A percentile compares a stretch with the other conserved stretches of the same genome.
Conservation (phyloP, 2,329 filamentous ascomycete species). For the Bertia moriformis region DNA sequence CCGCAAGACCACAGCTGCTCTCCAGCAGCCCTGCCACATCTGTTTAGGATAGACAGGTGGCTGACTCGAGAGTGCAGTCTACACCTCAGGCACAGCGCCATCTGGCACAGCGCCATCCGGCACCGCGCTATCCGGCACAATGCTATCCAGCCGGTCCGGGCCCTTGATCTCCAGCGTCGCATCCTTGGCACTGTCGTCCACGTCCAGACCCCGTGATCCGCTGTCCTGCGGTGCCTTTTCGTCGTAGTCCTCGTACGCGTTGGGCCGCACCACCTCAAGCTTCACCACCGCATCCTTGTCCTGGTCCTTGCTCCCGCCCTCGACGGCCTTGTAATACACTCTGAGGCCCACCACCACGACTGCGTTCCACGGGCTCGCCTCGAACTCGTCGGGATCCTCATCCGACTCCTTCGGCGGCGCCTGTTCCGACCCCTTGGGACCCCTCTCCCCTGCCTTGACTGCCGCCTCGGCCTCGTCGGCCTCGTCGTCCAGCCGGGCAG, state of each 20-base stretch:
- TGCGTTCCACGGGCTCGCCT: constrained; percentile 46
- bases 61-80: no score
- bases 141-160: constrained; percentile 18
- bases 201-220: constrained; percentile 18
- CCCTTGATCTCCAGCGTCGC: constrained; percentile 20
- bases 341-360: constrained; percentile 45
- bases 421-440: constrained; percentile 11
- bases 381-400: constrained; percentile 38
- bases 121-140: constrained; percentile 8
- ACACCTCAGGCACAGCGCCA: no score
- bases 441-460: constrained; percentile 8
- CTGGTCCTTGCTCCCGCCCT: constrained; percentile 11
- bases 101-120: no score
- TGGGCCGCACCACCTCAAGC: constrained; percentile 23
- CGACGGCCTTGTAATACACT: constrained; percentile 36
- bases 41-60: no score
- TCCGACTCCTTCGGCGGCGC: constrained; percentile 13
- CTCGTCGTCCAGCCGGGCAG: constrained; percentile 4
- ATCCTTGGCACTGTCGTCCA: constrained; percentile 29
- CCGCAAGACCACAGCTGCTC: no score
- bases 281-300: no score
- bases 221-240: constrained; percentile 4
- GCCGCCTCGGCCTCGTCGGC: constrained; percentile 6
- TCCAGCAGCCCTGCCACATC: no score
- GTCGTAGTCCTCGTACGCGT: constrained; percentile 12